These are phyloP conservation scores for Euphorbia pulcherrima DNA, from an alignment of 345 rosid genomes.

Conservation along the genomic window DNA sequence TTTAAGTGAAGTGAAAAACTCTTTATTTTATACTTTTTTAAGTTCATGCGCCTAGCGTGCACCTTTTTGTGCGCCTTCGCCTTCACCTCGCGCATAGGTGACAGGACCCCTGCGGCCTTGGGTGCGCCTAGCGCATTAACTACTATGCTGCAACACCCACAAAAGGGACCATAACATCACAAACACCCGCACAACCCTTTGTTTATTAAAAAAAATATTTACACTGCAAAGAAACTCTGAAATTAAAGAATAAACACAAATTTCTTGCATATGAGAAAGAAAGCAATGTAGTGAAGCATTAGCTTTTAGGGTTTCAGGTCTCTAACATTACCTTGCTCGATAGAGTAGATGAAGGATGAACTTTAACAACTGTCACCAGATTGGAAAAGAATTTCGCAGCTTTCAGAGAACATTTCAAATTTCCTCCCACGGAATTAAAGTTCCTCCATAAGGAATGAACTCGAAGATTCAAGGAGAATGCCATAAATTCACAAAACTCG, in stretches of 20 bases:
- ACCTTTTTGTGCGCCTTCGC: too few relatives aligned
- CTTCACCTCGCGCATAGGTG: too few relatives aligned
- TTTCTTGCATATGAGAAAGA: background rate
- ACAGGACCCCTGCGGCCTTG: too few relatives aligned
- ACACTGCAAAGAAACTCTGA: background rate
- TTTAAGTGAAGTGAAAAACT: too few relatives aligned
- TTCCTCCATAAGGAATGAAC: constrained; percentile 16
- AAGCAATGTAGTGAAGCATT: background rate
- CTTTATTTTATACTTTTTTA: too few relatives aligned
- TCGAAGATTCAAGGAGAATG: constrained; percentile 15
- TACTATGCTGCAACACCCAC: too few relatives aligned
- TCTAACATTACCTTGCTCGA: constrained; percentile 13
- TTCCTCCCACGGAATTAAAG: constrained; percentile 1
- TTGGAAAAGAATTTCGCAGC: background rate
- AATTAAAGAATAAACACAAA: background rate
- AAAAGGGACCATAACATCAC: background rate
- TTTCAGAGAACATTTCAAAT: background rate
- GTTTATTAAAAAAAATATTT: too few relatives aligned
- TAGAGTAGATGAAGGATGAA: constrained; percentile 4
- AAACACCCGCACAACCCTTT: background rate
- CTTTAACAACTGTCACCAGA: background rate
- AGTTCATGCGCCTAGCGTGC: too few relatives aligned
- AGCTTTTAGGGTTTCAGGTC: background rate
- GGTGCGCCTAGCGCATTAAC: too few relatives aligned
- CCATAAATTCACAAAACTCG: constrained; percentile 13